These are phyloP conservation scores for Bruguiera hainesii DNA, from an alignment of 441 rosid genomes.

Conservation along the genomic window DNA sequence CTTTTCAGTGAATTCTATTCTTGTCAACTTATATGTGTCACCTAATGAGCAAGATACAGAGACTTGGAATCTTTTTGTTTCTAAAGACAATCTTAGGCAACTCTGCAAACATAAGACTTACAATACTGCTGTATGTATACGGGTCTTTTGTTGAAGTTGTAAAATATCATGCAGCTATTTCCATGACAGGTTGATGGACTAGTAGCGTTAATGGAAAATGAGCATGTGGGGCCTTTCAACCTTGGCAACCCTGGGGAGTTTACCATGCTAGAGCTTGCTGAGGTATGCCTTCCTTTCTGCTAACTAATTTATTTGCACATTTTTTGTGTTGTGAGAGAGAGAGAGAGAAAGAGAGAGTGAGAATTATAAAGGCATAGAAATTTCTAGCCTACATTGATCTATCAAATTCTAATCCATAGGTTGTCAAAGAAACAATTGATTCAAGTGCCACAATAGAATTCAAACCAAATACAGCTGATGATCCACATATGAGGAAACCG, in stretches of 20 bases:
- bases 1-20: not conserved
- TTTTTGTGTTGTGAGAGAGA: not conserved
- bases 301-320: not conserved
- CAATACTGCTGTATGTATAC: not conserved
- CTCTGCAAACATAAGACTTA: not conserved
- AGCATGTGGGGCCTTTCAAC: constrained; percentile 95
- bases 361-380: too few relatives aligned
- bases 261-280: constrained; percentile 97
- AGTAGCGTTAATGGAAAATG: constrained; percentile 87
- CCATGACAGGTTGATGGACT: constrained; percentile 78
- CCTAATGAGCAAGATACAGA: too few relatives aligned
- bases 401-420: constrained; percentile 33
- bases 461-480: constrained; percentile 87
- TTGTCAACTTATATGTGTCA: not conserved
- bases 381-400: not conserved
- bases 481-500: constrained; percentile 95
- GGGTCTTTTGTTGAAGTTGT: not conserved
- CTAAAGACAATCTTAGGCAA: too few relatives aligned
- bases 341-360: too few relatives aligned
- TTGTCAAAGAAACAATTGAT: constrained; percentile 86
- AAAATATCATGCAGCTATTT: not conserved
- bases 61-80: too few relatives aligned
- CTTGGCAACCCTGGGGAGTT: constrained; percentile 98
- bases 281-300: constrained; percentile 47
- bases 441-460: constrained; percentile 90